phyloP scores from a whole-genome alignment of 2,329 filamentous ascomycete genomes.

The Trichoderma afroharzianum region DNA sequence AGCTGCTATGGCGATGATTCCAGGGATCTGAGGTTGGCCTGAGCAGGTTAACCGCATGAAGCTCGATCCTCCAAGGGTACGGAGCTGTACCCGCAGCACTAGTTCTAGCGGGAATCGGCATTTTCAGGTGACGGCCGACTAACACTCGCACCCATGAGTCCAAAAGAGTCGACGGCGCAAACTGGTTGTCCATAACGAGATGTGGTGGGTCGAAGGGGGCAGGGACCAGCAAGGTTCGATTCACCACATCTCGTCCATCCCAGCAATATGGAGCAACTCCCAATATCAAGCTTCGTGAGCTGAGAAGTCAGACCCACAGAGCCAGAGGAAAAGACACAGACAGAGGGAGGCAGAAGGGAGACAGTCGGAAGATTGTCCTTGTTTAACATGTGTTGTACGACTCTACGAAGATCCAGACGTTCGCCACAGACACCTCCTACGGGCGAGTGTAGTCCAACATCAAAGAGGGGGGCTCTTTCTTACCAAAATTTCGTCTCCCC shows the following conservation, averaged over 20 bases:
- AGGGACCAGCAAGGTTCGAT: background rate
- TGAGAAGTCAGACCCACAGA: background rate
- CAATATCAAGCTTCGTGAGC: background rate
- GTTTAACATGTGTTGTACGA: background rate
- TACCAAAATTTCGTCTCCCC: background rate
- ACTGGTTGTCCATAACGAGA: background rate
- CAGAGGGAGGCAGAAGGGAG: background rate
- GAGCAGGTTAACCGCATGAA: background rate
- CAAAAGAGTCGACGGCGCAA: background rate
- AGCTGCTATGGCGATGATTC: background rate
- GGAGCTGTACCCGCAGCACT: background rate
- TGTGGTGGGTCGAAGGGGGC: background rate
- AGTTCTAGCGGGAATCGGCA: conserved; percentile 8
- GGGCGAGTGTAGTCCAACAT: background rate
- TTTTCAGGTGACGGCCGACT: conserved; percentile 5
- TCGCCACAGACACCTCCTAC: background rate
- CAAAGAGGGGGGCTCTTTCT: background rate
- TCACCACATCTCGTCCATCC: background rate
- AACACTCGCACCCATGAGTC: background rate
- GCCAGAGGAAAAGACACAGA: background rate
- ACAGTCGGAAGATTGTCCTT: background rate
- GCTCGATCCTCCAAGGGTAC: background rate
- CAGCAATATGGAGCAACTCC: background rate
- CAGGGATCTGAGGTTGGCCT: background rate
- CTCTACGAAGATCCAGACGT: background rate